A percentile compares a stretch with the other conserved stretches of the same genome.
Evolutionary conservation across 2,329 filamentous ascomycete species (phyloP).

Genomic region (Sarocladium brachiariae): DNA sequence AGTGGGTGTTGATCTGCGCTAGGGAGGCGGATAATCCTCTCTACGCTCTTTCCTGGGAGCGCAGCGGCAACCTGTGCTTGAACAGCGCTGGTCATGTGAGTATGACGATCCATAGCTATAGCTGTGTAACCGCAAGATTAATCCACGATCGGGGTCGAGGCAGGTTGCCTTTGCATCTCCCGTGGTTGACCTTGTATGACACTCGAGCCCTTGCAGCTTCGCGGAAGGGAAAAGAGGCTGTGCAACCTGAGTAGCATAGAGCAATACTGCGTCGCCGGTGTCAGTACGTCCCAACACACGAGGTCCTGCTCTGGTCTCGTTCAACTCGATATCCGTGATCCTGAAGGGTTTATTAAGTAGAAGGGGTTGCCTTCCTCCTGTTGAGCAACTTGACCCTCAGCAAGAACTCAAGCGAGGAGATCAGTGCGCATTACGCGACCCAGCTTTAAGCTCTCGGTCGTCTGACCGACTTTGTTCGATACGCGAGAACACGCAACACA

Average conservation of each 20-base stretch:
- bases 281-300: background rate
- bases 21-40: background rate
- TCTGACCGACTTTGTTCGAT: constrained; percentile 1
- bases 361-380: background rate
- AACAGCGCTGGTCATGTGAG: background rate
- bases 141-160: background rate
- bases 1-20: background rate
- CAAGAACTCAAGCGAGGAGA: background rate
- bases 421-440: constrained; percentile 3
- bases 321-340: background rate
- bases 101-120: background rate
- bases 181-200: background rate
- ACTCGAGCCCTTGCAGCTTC: background rate
- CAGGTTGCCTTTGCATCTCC: background rate
- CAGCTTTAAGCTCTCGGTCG: background rate
- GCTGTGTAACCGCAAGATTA: background rate
- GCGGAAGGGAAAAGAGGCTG: background rate
- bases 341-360: constrained; percentile 5
- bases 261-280: background rate
- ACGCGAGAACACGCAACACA: background rate
- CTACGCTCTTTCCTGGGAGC: background rate
- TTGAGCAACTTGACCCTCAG: background rate
- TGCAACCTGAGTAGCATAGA: background rate
- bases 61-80: background rate
- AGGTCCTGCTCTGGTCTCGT: background rate